Evolutionary conservation across 352 stramenopile genomes (phyloP), one percentile per base, ranked within the genome.

Genomic region (Globisporangium irregulare): DNA sequence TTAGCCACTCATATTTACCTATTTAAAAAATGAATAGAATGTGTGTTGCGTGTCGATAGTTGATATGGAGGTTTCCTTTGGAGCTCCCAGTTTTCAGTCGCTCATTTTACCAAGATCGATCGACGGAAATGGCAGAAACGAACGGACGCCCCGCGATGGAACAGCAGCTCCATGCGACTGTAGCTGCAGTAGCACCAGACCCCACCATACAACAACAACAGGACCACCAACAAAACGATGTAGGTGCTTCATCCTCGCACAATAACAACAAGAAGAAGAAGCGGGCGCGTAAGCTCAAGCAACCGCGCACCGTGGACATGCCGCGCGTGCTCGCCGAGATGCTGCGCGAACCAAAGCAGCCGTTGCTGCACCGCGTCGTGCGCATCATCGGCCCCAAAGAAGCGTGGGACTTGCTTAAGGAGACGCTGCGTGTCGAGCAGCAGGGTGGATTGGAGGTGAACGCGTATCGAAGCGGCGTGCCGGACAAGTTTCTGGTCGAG

Each of bases 321-420:
- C 76, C 80, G 70, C 80, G 78, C n/a, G 56, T 78, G 24, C 58
- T 90, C 24, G 75, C 80, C 0, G 77, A 89, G 61, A 22, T 86
- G 61, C 71, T 92, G 68, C 77, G 82, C 24, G 84, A 92, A 73
- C 84, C 84, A 46, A 92, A 92, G 62, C 73, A 87, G 63, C 78
- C 75, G 69, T 68, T 92, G 57, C 72, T 94, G 66, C 86, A 92
- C 24, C 84, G 85, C 57, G 86, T 94, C 18, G 82, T 91, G 56
- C 84, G 85, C 59, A 69, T 84, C 55, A 74, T 87, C n/a, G 84
- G 86, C 0, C 72, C 84, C 5, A 87, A 90, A 22, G 58, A 80
- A 12, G 72, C 84, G 61, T 91, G 86, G 78, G 73, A 82, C 61
- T 59, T 91, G 62, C 75, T 94, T 20, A 72, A 80, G 43, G 80